Evolutionary conservation across 768 basidiomycete species (phyloP).

Genomic region (Lentinus brumalis): DNA sequence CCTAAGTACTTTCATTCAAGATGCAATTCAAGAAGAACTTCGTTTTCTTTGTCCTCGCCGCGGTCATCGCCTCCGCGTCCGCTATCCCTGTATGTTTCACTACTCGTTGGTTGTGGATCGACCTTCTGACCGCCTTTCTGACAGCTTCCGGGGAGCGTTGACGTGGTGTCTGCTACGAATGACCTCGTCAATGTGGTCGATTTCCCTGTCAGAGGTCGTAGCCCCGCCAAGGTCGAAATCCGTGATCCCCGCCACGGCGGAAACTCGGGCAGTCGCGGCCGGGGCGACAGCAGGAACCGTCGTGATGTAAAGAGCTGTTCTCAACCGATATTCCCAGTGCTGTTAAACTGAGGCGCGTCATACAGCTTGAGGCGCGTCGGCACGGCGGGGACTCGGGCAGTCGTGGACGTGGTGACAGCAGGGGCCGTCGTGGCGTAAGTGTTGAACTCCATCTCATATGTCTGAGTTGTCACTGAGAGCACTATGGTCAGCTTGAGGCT

Average conservation of each 20-base stretch:
- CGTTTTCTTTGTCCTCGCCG: conserved; percentile 35
- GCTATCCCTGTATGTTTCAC: conserved; percentile 33
- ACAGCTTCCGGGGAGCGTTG: not conserved
- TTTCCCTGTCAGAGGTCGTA: conserved; percentile 3
- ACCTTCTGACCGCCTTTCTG: not conserved
- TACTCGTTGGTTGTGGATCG: no score
- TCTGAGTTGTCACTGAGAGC: no score
- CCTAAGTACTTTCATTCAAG: no score
- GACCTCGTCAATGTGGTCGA: not conserved
- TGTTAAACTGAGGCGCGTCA: no score
- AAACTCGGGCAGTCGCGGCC: conserved; percentile 6
- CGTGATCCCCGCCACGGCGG: conserved; percentile 14
- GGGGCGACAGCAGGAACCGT: conserved; percentile 1
- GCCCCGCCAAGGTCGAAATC: conserved; percentile 2
- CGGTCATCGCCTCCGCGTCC: conserved; percentile 32
- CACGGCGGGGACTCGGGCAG: conserved; percentile 8
- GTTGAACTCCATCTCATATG: no score
- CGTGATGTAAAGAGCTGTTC: not conserved
- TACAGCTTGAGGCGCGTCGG: conserved; percentile 5
- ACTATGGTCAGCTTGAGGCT: not conserved
- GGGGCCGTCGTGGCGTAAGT: not conserved
- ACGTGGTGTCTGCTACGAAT: not conserved
- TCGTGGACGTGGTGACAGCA: conserved; percentile 7
- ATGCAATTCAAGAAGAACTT: conserved; percentile 43
- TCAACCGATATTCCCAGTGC: no score